These are phyloP conservation scores for Lyophyllum atratum DNA, from an alignment of 768 basidiomycete species.

Conservation along the genomic window DNA sequence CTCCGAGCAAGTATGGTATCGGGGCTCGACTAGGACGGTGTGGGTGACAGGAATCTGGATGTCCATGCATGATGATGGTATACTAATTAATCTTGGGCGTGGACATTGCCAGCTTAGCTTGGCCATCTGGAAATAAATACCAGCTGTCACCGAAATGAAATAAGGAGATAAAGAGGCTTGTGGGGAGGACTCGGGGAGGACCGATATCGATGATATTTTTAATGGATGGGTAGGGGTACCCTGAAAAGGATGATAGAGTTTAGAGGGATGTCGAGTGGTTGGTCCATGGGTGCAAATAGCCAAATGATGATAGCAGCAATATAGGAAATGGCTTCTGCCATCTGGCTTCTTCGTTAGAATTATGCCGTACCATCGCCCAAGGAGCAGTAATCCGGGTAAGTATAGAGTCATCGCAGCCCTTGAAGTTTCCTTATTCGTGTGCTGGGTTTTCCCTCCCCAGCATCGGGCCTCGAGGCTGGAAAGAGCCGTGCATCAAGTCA, in stretches of 20 bases:
- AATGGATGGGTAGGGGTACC: neutral
- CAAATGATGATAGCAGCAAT: neutral
- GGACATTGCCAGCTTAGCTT: too few relatives aligned
- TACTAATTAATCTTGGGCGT: too few relatives aligned
- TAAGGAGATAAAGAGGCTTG: neutral
- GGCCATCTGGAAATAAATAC: too few relatives aligned
- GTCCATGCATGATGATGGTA: too few relatives aligned
- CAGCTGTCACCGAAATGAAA: neutral
- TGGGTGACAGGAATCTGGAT: too few relatives aligned
- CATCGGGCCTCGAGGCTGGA: slow-evolving; percentile 13
- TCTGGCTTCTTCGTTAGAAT: neutral
- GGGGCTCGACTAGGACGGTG: too few relatives aligned
- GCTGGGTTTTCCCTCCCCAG: neutral
- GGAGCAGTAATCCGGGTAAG: neutral
- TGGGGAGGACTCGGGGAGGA: too few relatives aligned
- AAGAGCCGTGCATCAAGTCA: slow-evolving; percentile 9
- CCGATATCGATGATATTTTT: neutral
- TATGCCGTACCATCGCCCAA: neutral
- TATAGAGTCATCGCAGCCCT: slow-evolving; percentile 4
- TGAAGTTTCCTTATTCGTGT: slow-evolving; percentile 18
- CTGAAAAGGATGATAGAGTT: slow-evolving; percentile 1
- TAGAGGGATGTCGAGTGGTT: neutral
- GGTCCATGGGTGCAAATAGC: slow-evolving; percentile 7
- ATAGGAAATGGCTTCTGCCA: slow-evolving; percentile 2
- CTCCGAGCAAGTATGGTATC: neutral